Percentiles rank a stretch among this genome's conserved stretches.
Evolutionary conservation across 805 yeast species (phyloP).

Genomic region (Ogataea ganodermae): DNA sequence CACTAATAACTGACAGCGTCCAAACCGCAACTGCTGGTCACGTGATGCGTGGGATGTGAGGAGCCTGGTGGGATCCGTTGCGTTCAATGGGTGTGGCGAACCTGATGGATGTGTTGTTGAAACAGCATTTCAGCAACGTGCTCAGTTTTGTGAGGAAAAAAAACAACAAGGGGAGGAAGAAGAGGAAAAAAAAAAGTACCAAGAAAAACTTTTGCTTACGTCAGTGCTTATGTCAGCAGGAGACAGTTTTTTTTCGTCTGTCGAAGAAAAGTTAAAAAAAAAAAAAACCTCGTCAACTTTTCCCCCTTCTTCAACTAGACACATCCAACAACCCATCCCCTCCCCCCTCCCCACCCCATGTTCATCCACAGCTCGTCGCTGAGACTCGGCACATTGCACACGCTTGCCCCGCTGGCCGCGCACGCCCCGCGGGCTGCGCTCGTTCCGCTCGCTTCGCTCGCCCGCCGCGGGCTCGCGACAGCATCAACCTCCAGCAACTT

Average conservation of each 20-base stretch:
- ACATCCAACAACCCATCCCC: too few species aligned
- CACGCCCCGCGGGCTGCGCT: background rate
- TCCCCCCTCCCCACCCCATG: background rate
- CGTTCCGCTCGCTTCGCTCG: background rate
- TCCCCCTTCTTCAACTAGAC: too few species aligned
- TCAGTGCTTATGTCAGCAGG: background rate
- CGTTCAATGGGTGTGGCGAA: too few species aligned
- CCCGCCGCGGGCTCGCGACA: background rate
- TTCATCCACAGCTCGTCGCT: background rate
- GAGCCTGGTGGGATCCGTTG: too few species aligned
- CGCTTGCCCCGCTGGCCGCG: background rate
- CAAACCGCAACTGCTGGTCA: too few species aligned
- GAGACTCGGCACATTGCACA: background rate
- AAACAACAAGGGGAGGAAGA: too few species aligned
- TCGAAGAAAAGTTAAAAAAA: background rate
- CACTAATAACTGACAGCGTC: too few species aligned
- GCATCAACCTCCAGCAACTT: slow-evolving; percentile 12
- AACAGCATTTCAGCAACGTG: background rate
- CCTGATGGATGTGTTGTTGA: too few species aligned
- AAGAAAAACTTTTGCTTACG: background rate
- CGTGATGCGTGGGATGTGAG: too few species aligned
- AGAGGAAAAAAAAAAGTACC: background rate
- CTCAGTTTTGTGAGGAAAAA: background rate
- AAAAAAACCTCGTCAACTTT: too few species aligned
- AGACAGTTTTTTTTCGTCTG: background rate